A percentile compares a stretch with the other conserved stretches of the same genome.
Evolutionary conservation across 257 asterid genomes (phyloP).

Genomic region (Solanum rostratum): DNA sequence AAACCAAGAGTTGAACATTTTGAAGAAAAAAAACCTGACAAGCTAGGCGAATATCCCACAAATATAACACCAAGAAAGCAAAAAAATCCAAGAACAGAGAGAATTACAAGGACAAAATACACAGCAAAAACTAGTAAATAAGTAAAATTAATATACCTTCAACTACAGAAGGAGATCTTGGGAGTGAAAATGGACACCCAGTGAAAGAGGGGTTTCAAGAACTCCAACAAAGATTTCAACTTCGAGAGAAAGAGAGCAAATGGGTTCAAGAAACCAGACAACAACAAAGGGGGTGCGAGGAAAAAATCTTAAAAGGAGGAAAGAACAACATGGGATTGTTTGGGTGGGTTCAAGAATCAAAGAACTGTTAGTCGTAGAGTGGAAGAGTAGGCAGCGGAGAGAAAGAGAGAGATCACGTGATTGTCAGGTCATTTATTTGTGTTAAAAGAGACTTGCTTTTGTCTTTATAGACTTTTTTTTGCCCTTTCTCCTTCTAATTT

Average conservation of each 20-base stretch:
- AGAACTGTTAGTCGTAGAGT: background rate
- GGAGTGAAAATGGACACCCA: background rate
- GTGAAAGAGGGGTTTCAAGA: background rate
- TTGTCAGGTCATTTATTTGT: slow-evolving; percentile 37
- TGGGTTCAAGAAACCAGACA: background rate
- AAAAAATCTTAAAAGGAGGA: background rate
- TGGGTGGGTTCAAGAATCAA: background rate
- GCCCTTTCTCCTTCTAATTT: background rate
- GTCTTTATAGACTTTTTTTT: background rate
- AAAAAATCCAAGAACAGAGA: background rate
- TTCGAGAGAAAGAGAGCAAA: background rate
- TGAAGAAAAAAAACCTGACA: background rate
- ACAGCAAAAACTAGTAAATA: background rate
- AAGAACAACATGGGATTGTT: background rate
- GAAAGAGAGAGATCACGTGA: slow-evolving; percentile 48
- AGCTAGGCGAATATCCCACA: background rate
- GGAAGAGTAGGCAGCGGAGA: background rate
- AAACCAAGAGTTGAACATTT: background rate
- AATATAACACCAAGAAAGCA: background rate
- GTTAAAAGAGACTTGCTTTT: slow-evolving; percentile 18
- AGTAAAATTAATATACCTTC: background rate
- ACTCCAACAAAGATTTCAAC: background rate
- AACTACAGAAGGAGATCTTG: slow-evolving; percentile 8
- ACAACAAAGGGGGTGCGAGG: slow-evolving; percentile 8
- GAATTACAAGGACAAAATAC: background rate